Evolutionary conservation across 768 basidiomycete species (phyloP).

Genomic region (Phanerodontia chrysosporium): DNA sequence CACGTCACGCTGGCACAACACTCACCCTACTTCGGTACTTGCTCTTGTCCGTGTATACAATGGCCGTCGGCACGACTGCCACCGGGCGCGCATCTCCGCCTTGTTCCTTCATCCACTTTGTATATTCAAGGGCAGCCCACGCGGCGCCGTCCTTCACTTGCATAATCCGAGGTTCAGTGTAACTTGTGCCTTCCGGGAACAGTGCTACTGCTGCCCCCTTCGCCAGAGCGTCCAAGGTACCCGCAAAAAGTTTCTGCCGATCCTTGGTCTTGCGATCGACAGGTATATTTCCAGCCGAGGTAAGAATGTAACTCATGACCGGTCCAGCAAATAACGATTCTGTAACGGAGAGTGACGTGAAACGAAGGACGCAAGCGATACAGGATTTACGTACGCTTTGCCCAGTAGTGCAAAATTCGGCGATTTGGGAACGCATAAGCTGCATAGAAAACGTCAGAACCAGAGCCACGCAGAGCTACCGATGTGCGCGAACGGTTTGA

Average conservation of each 20-base stretch:
- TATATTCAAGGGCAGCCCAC: conserved; percentile 93
- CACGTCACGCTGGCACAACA: conserved; percentile 11
- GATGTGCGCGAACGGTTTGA: too few relatives aligned
- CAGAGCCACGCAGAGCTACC: conserved; percentile 1
- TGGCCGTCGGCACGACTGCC: conserved; percentile 75
- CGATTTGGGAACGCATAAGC: conserved; percentile 79
- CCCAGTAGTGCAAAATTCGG: conserved; percentile 88
- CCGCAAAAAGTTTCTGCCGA: conserved; percentile 80
- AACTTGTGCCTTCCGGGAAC: conserved; percentile 92
- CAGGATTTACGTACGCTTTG: conserved; percentile 59
- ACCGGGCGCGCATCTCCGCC: conserved; percentile 39
- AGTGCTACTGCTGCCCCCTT: conserved; percentile 83
- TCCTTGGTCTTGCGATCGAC: conserved; percentile 95
- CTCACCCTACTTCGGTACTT: conserved; percentile 90
- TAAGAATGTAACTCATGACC: conserved; percentile 64
- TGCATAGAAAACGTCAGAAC: conserved; percentile 15
- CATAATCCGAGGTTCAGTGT: conserved; percentile 91
- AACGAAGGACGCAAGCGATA: background rate
- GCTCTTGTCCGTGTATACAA: conserved; percentile 93
- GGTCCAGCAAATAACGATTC: conserved; percentile 71
- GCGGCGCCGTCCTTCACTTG: conserved; percentile 91
- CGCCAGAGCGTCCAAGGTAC: conserved; percentile 83
- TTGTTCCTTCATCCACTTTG: conserved; percentile 67
- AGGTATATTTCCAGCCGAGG: conserved; percentile 93
- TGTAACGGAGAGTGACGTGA: background rate